These are phyloP conservation scores for Cyberlindnera mycetangii DNA, from an alignment of 805 yeast genomes.

Conservation along the genomic window DNA sequence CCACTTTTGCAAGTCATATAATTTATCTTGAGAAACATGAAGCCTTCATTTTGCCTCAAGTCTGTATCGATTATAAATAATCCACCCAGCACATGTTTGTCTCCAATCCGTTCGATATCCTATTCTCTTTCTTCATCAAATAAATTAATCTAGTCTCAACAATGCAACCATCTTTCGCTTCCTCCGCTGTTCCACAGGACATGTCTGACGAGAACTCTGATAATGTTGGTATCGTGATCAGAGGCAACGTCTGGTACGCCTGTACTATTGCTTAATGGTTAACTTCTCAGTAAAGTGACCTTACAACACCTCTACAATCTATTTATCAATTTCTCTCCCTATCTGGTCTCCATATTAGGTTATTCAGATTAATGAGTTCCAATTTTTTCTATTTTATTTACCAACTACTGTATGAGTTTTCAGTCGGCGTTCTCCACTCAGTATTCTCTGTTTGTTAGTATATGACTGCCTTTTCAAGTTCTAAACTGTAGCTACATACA, in stretches of 20 bases:
- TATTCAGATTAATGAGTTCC: no score
- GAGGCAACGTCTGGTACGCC: slow-evolving; percentile 6
- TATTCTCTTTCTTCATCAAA: background rate
- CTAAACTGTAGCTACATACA: no score
- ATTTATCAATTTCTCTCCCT: no score
- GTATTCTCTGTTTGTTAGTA: background rate
- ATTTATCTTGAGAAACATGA: no score
- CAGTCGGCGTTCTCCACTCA: background rate
- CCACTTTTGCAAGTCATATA: no score
- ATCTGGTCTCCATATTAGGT: no score
- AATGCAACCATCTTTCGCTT: slow-evolving; percentile 8
- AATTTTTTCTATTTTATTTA: background rate
- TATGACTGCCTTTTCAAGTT: background rate
- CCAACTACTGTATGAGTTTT: background rate
- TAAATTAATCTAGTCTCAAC: background rate
- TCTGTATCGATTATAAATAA: background rate
- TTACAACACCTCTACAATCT: no score
- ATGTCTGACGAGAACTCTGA: slow-evolving; percentile 8
- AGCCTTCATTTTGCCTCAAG: background rate
- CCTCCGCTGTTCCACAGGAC: slow-evolving; percentile 11
- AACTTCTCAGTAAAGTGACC: background rate
- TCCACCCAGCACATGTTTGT: background rate
- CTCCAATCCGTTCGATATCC: background rate
- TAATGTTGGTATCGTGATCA: slow-evolving; percentile 3
- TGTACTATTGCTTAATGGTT: slow-evolving; percentile 5